Percentiles rank a stretch among this genome's conserved stretches.
Conservation (phyloP, 495 filamentous ascomycete genomes). For the Pyronema omphalodes region DNA sequence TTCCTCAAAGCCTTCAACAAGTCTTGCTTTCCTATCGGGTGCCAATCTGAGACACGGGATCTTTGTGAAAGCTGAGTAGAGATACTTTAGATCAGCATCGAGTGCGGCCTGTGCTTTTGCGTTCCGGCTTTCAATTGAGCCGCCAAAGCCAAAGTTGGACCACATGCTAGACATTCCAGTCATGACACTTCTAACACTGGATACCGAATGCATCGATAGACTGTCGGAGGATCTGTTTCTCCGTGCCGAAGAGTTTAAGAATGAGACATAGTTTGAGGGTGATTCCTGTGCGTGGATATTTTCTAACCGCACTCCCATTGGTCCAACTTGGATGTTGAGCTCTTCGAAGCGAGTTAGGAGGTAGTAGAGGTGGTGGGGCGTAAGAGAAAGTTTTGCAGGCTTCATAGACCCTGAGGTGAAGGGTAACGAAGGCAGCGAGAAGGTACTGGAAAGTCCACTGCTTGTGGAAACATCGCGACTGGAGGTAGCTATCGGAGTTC, state of each 20-base stretch:
- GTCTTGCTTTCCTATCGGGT: slow-evolving; percentile 69
- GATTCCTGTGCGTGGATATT: slow-evolving; percentile 78
- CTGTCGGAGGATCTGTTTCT: slow-evolving; percentile 63
- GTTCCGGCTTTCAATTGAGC: slow-evolving; percentile 52
- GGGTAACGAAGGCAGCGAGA: slow-evolving; percentile 66
- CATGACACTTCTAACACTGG: slow-evolving; percentile 93
- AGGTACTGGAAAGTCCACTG: slow-evolving; percentile 54
- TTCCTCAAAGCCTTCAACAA: slow-evolving; percentile 87
- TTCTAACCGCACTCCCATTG: slow-evolving; percentile 89
- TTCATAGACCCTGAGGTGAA: slow-evolving; percentile 73
- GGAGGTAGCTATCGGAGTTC: slow-evolving; percentile 31
- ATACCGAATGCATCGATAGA: slow-evolving; percentile 83
- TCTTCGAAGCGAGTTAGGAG: slow-evolving; percentile 89
- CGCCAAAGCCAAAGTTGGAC: slow-evolving; percentile 66
- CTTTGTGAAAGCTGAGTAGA: slow-evolving; percentile 97
- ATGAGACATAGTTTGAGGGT: slow-evolving; percentile 88
- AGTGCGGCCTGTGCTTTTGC: slow-evolving; percentile 75
- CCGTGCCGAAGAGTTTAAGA: slow-evolving; percentile 53
- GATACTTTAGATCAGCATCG: slow-evolving; percentile 74
- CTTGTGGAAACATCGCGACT: slow-evolving; percentile 44
- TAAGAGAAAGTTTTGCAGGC: slow-evolving; percentile 77
- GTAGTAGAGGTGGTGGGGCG: slow-evolving; percentile 96
- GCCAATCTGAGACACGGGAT: slow-evolving; percentile 78
- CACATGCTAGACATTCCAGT: slow-evolving; percentile 83
- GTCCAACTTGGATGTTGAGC: slow-evolving; percentile 68